Base-by-base conservation (phyloP, 2,329 filamentous ascomycete genomes). In the Chlorencoelia australis region DNA sequence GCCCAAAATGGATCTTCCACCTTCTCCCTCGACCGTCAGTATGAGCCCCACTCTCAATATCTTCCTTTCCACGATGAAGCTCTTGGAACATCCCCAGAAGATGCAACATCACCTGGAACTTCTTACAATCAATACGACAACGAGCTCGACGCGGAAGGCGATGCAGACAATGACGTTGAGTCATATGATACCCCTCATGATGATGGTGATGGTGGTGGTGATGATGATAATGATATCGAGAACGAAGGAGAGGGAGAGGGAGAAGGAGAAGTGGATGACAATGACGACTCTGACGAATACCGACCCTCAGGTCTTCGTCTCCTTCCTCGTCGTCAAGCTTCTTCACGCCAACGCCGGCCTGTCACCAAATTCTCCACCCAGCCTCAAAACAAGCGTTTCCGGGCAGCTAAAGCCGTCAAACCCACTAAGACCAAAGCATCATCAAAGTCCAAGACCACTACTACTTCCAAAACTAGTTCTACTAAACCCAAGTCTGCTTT, bases 301-400 rank as follows among this genome's bases (percentile, higher is more conserved):
- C 26, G 34, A 17, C 37, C 35, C 16, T 47, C 43, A 8, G 50
- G 54, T 20, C 35, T 46, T 4, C 49, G 52, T 26, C 54, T 51
- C 42, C 49, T 33, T 2, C 51, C 51, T 3, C 30, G 24, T 5
- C 11, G 17, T 2, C 39, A 42, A 6, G 26, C 29, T 2, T 39
- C 41, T 5, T 35, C 45, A 10, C 45, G 44, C 24, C 52, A 47
- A 21, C 44, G 42, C 7, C 42, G 33, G 8, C 37, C 19, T 5
- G 27, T 39, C 27, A 13, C 26, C 9, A 33, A 37, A 29, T 14
- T 22, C 8, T 10, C 36, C 13, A 27, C 41, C 10, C 30, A 39
- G 24, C 25, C 40, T 10, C 20, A 34, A 28, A 46, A 30, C 22
- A 52, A 47, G 27, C 34, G 40, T 11, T 15, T 28, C 14, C 45